Conservation (phyloP, 2,329 filamentous ascomycete species). For the Fusarium acutatum region DNA sequence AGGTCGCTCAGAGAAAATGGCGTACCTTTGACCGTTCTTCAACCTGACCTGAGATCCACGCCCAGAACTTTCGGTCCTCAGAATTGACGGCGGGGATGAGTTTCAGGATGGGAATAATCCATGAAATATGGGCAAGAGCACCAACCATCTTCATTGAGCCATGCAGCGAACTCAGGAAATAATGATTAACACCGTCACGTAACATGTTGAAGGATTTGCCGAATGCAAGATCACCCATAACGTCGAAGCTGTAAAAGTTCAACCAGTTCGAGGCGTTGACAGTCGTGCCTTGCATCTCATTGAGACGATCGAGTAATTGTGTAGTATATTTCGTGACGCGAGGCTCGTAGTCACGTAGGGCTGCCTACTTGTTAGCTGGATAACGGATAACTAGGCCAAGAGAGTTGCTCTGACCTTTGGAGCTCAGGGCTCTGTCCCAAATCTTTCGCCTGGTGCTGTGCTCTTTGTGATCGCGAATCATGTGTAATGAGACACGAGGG, state of each 20-base stretch:
- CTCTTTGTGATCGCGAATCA: conserved; percentile 8
- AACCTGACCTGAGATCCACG: conserved; percentile 17
- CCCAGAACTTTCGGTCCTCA: conserved; percentile 9
- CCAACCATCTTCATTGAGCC: conserved; percentile 36
- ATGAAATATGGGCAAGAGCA: conserved; percentile 33
- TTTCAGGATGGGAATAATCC: conserved; percentile 22
- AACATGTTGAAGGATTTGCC: conserved; percentile 49
- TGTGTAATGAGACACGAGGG: not conserved
- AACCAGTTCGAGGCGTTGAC: conserved; percentile 46
- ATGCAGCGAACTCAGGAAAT: conserved; percentile 40
- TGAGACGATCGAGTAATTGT: conserved; percentile 31
- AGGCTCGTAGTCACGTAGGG: conserved; percentile 40
- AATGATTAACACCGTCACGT: conserved; percentile 36
- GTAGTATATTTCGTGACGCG: conserved; percentile 38
- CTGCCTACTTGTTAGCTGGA: not conserved
- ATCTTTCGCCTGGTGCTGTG: conserved; percentile 7
- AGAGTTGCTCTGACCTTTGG: not conserved
- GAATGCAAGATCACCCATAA: conserved; percentile 54
- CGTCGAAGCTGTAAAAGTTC: conserved; percentile 46
- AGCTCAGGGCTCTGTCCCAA: conserved; percentile 18
- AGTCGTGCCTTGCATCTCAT: conserved; percentile 17
- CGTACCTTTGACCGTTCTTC: conserved; percentile 4
- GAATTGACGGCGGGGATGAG: conserved; percentile 1
- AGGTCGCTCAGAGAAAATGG: no score
- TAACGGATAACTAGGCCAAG: no score